These are phyloP conservation scores for Tetradesmus obliquus DNA, from an alignment of 139 green algal species.

Conservation along the genomic window DNA sequence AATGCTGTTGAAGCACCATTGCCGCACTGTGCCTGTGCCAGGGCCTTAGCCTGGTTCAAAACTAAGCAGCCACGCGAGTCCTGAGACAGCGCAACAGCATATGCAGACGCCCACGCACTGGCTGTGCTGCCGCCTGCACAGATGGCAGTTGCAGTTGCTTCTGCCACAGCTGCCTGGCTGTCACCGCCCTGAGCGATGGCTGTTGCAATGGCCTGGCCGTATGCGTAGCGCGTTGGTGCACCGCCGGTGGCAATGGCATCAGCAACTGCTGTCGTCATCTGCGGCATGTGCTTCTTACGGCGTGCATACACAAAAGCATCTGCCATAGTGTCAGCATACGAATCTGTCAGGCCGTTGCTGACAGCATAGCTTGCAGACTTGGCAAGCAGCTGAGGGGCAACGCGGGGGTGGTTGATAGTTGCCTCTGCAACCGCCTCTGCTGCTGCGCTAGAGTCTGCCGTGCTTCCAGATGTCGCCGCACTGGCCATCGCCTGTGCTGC, in stretches of 20 bases:
- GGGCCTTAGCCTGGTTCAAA: constrained; percentile 34
- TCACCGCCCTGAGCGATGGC: constrained; percentile 40
- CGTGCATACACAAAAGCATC: constrained; percentile 19
- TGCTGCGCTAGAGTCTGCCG: background rate
- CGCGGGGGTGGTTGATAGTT: background rate
- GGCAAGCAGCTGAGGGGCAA: constrained; percentile 22
- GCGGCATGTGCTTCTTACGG: background rate
- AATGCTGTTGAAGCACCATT: background rate
- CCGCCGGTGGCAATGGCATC: constrained; percentile 31
- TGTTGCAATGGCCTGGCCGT: constrained; percentile 30
- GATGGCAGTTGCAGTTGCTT: constrained; percentile 47
- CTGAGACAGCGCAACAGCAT: constrained; percentile 31
- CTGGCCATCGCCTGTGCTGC: constrained; percentile 30
- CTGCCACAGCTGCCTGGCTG: constrained; percentile 37
- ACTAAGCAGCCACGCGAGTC: constrained; percentile 41
- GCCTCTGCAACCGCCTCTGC: constrained; percentile 17
- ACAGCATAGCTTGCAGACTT: constrained; percentile 29
- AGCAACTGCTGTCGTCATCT: constrained; percentile 29
- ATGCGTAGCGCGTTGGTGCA: background rate
- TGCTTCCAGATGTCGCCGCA: constrained; percentile 6
- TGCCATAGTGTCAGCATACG: constrained; percentile 24
- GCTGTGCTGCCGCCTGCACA: constrained; percentile 36
- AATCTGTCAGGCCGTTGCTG: background rate
- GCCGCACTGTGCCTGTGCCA: constrained; percentile 38
- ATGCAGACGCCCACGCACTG: constrained; percentile 24